A percentile compares a stretch with the other conserved stretches of the same genome.
Evolutionary conservation across 1,139 yeast species (phyloP).

Genomic region (Pichia sp.): DNA sequence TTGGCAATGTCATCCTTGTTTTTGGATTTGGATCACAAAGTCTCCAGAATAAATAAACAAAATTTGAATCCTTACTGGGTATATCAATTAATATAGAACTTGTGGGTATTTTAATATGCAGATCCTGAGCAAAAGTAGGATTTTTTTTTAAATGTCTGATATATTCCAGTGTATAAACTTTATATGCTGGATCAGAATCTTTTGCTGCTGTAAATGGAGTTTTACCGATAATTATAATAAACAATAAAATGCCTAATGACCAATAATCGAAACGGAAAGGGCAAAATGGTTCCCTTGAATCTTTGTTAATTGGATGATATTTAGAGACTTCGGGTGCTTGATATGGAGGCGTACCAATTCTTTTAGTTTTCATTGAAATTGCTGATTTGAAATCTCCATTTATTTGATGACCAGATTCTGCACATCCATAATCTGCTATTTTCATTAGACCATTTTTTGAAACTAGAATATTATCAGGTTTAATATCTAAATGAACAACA

Average conservation of each 20-base stretch:
- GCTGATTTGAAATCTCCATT: conserved; percentile 48
- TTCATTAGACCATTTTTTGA: conserved; percentile 57
- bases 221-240: conserved; percentile 52
- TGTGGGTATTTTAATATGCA: conserved; percentile 10
- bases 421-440: conserved; percentile 71
- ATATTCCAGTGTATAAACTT: conserved; percentile 53
- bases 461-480: conserved; percentile 58
- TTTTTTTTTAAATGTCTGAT: conserved; percentile 35
- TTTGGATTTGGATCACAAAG: conserved; percentile 56
- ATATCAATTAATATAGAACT: conserved; percentile 48
- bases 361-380: conserved; percentile 39
- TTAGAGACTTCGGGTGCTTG: conserved; percentile 71
- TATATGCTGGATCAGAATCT: conserved; percentile 44
- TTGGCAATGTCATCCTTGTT: conserved; percentile 48
- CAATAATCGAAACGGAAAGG: conserved; percentile 67
- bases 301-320: conserved; percentile 32
- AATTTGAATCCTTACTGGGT: conserved; percentile 47
- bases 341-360: conserved; percentile 77
- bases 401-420: conserved; percentile 55
- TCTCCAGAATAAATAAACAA: conserved; percentile 70
- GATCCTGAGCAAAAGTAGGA: conserved; percentile 19
- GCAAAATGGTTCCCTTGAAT: conserved; percentile 45
- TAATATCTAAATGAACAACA: conserved; percentile 59
- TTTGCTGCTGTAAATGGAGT: conserved; percentile 56
- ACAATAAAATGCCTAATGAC: conserved; percentile 64